Evolutionary conservation across 768 basidiomycete species (phyloP).

Genomic region (Porpolomopsis calyptriformis): DNA sequence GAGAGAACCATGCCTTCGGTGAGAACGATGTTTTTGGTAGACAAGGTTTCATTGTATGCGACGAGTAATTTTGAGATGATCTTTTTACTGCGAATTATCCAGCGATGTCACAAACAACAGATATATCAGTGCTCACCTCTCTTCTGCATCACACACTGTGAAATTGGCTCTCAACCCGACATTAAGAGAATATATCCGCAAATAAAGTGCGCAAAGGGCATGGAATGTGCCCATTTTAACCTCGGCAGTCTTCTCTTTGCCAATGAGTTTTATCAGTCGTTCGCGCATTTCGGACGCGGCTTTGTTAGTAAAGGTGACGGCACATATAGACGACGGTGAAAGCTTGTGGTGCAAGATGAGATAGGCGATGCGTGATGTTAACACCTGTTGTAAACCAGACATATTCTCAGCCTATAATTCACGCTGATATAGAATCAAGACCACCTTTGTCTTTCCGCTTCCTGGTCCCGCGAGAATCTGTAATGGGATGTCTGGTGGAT

Average conservation of each 20-base stretch:
- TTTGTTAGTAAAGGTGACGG: slow-evolving; percentile 85
- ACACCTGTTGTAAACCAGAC: slow-evolving; percentile 28
- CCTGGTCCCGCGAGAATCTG: slow-evolving; percentile 79
- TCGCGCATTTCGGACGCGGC: slow-evolving; percentile 81
- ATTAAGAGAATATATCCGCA: slow-evolving; percentile 50
- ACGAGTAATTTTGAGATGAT: slow-evolving; percentile 51
- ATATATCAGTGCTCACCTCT: slow-evolving; percentile 39
- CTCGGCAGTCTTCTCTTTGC: slow-evolving; percentile 39
- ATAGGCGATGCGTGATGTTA: slow-evolving; percentile 60
- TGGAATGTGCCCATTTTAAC: slow-evolving; percentile 74
- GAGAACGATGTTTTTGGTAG: slow-evolving; percentile 35
- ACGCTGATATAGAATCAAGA: neutral
- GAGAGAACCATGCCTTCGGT: slow-evolving; percentile 46
- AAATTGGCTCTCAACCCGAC: slow-evolving; percentile 65
- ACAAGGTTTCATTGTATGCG: slow-evolving; percentile 37
- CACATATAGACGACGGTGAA: slow-evolving; percentile 52
- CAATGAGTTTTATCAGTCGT: slow-evolving; percentile 57
- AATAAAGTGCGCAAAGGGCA: slow-evolving; percentile 58
- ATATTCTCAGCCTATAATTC: neutral
- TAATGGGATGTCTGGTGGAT: slow-evolving; percentile 49
- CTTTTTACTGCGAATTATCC: slow-evolving; percentile 43
- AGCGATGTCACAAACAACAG: neutral
- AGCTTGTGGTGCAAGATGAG: slow-evolving; percentile 45
- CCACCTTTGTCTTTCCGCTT: slow-evolving; percentile 59
- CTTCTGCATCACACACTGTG: slow-evolving; percentile 72